Evolutionary conservation across 495 filamentous ascomycete species (phyloP).

Genomic region (Cudoniella acicularis): DNA sequence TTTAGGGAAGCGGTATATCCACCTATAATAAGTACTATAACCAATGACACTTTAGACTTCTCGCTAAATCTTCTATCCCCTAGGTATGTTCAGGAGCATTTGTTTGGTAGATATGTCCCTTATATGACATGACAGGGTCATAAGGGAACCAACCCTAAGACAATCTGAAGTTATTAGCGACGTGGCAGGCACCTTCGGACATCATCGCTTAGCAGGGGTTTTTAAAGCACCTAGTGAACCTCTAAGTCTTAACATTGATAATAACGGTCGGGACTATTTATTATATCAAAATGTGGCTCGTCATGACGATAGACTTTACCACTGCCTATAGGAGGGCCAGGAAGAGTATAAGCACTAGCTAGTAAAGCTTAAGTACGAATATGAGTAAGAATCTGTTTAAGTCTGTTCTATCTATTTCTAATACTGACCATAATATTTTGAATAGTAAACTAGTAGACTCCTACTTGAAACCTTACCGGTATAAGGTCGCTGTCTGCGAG

Average conservation of each 20-base stretch:
- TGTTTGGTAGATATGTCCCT: neutral
- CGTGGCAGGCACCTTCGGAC: neutral
- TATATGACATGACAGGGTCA: neutral
- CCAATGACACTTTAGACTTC: neutral
- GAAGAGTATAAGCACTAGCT: neutral
- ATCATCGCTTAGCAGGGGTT: neutral
- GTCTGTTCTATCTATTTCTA: neutral
- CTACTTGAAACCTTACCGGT: slow-evolving; percentile 85
- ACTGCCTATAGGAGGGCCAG: neutral
- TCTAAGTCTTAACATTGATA: neutral
- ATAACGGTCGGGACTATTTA: neutral
- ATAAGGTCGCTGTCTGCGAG: slow-evolving; percentile 72
- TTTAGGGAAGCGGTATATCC: neutral
- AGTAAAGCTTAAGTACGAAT: neutral
- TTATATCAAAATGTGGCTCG: neutral
- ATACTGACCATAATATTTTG: neutral
- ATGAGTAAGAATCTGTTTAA: neutral
- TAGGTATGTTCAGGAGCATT: neutral
- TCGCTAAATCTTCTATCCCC: neutral
- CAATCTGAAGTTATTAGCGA: neutral
- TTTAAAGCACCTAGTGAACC: neutral
- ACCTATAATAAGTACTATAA: neutral
- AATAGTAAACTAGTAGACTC: slow-evolving; percentile 85
- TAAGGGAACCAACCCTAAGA: neutral
- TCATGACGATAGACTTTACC: neutral